These are phyloP conservation scores for Cryptococcus sp. DNA, from an alignment of 1,284 basidiomycete species.

Conservation along the genomic window DNA sequence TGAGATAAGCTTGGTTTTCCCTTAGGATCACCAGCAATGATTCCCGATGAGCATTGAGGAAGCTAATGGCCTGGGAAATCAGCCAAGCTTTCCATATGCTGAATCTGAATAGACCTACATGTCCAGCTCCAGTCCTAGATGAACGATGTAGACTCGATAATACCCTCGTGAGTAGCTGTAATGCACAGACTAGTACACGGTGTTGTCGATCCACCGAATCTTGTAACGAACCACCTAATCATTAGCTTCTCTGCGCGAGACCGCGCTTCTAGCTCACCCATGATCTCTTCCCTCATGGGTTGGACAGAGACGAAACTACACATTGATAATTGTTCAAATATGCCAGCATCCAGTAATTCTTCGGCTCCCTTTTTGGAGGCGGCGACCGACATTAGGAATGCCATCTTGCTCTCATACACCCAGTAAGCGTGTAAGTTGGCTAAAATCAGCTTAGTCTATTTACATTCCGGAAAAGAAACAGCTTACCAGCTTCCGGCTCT, in stretches of 20 bases:
- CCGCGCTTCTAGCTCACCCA: conserved; percentile 55
- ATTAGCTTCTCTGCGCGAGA: background rate
- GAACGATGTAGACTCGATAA: conserved; percentile 29
- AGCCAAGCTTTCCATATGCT: background rate
- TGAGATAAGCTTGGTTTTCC: conserved; percentile 47
- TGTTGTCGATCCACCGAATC: conserved; percentile 37
- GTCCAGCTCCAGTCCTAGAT: conserved; percentile 25
- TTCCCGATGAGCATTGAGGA: conserved; percentile 54
- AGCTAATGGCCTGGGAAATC: conserved; percentile 44
- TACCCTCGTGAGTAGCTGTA: conserved; percentile 34
- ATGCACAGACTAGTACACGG: conserved; percentile 28
- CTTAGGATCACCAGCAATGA: conserved; percentile 51
- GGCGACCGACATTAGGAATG: conserved; percentile 77
- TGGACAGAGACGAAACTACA: conserved; percentile 83
- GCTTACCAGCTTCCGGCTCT: conserved; percentile 78
- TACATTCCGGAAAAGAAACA: background rate
- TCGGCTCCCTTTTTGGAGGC: conserved; percentile 79
- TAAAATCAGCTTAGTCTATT: conserved; percentile 34
- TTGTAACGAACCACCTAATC: conserved; percentile 12
- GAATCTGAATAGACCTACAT: conserved; percentile 18
- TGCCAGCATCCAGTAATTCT: conserved; percentile 70
- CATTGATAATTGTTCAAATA: conserved; percentile 73
- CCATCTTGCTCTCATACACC: conserved; percentile 92
- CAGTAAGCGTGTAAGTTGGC: conserved; percentile 87
- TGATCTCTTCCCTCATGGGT: conserved; percentile 72